Base-by-base conservation (phyloP, 805 yeast genomes). In the Diddensiella transvaalensis region DNA sequence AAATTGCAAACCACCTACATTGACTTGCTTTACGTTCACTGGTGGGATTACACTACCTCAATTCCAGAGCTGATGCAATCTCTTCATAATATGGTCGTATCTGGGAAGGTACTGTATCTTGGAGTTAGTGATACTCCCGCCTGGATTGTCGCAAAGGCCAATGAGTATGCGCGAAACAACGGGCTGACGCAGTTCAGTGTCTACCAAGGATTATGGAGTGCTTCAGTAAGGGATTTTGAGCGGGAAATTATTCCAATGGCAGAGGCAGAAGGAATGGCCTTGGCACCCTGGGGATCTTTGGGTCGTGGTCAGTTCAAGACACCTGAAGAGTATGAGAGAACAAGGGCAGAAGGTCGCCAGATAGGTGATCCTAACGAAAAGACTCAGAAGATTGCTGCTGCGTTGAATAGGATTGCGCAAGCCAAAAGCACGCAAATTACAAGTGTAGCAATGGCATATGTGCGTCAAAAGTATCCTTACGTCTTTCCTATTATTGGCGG, bases 121-220 rank as follows among this genome's bases (percentile, higher is more conserved):
- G 86, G 86, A 13, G 85, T 85, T 1, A 79, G 84, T 1, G 65
- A 82, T 0, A 81, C 82, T 85, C 68, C 69, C 54, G 74, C 81
- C 2, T 60, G 66, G 18, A 78, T 80, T 54, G 80, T 82, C 60
- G 78, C 72, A 15, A 52, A 55, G 32, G 56, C 78, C 57, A 87
- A 82, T 58, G 66, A 63, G 51, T 63, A 72, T 47, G 87, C 87
- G 3, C 84, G 81, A 49, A 69, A 69, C 57, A 53, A 73, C 54
- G 74, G 73, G 23, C 81, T 82, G 82, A 69, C 70, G 51, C 80
- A 78, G 59, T 82, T 82, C 54, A 70, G 82, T 46, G 67, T 76
- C 17, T 75, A 79, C 77, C 87, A 82, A 63, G 75, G 76, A 53
- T 75, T 67, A 57, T 78, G 79, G 64, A 80, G 79, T 56, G 65